Base-by-base conservation (phyloP, 1,284 basidiomycete genomes). In the Apiotrichum sp. region DNA sequence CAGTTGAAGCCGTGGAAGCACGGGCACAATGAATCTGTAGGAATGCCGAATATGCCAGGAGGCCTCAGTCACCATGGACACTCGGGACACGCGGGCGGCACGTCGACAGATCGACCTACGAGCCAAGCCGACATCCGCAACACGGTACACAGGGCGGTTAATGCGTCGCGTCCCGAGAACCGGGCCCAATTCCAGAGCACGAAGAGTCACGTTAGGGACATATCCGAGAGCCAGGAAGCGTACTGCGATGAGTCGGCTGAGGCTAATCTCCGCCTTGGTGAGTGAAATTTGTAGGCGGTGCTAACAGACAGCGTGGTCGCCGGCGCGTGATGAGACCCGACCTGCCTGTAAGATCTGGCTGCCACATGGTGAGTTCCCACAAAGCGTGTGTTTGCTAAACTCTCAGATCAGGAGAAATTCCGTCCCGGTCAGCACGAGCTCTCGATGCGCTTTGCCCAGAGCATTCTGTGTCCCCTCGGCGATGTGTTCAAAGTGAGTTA, bases 191-290 rank as follows among this genome's bases (percentile, higher is more conserved):
- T 88, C 32, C 66, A 87, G 8, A 80, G 80, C 51, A 87, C 86
- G 64, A 77, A 83, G 53, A 80, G 85, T 65, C 78, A 82, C 36
- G 87, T 89, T 81, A 81, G 82, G 60, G 79, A 82, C 49, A 84
- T 93, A 16, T 85, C 84, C 61, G 90, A 93, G 69, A 69, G 70
- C 53, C 81, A 89, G 62, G 85, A 88, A 59, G 84, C 86, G 3
- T 93, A 92, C 69, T 93, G 90, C 62, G 90, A 93, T 73, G 77
- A 85, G 7, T 85, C 84, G 50, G 89, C 87, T 2, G 80, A 82
- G 49, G 84, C 83, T 2, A 82, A 89, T 70, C 74, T 92, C 49
- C 72, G 81, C 34, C 76, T 86, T 48, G 47, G 47, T 48, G 36
- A 31, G 47, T 39, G 13, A 1, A 7, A 1, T 39, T 22, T 9